Conservation (phyloP, 768 basidiomycete species). For the Cystobasidium tubakii region DNA sequence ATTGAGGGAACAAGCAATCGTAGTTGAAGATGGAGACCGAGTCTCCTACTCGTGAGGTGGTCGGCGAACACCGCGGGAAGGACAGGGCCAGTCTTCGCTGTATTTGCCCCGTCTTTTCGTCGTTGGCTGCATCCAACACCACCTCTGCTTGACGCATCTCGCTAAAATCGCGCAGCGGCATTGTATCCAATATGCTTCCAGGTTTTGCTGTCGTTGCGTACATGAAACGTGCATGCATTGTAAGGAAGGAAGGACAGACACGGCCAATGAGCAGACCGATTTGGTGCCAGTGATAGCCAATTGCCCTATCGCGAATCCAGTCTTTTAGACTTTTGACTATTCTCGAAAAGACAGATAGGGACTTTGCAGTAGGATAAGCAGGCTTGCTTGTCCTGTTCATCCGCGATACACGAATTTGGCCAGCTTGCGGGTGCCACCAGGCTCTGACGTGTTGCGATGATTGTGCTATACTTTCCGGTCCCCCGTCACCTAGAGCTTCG, state of each 20-base stretch:
- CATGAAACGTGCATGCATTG: constrained; percentile 58
- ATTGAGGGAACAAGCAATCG: constrained; percentile 63
- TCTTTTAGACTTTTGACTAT: neutral
- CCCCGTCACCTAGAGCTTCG: constrained; percentile 34
- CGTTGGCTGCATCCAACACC: neutral
- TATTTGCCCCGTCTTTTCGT: constrained; percentile 13
- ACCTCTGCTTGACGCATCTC: constrained; percentile 11
- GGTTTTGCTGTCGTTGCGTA: constrained; percentile 44
- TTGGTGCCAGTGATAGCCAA: constrained; percentile 77
- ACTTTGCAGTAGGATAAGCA: constrained; percentile 12
- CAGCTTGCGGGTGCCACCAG: constrained; percentile 89
- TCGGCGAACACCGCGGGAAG: constrained; percentile 7
- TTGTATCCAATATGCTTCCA: constrained; percentile 27
- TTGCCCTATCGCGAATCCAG: constrained; percentile 53
- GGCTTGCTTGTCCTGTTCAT: constrained; percentile 60
- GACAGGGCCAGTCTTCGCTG: neutral
- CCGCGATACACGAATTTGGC: constrained; percentile 64
- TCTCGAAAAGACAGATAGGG: neutral
- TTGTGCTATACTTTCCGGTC: constrained; percentile 47
- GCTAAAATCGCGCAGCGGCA: neutral
- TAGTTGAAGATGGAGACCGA: constrained; percentile 82
- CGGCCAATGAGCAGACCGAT: constrained; percentile 72
- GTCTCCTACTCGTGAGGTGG: constrained; percentile 57
- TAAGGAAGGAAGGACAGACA: constrained; percentile 60
- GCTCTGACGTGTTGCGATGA: constrained; percentile 82